These are phyloP conservation scores for Mycena latifolia DNA, from an alignment of 768 basidiomycete species.

Conservation along the genomic window DNA sequence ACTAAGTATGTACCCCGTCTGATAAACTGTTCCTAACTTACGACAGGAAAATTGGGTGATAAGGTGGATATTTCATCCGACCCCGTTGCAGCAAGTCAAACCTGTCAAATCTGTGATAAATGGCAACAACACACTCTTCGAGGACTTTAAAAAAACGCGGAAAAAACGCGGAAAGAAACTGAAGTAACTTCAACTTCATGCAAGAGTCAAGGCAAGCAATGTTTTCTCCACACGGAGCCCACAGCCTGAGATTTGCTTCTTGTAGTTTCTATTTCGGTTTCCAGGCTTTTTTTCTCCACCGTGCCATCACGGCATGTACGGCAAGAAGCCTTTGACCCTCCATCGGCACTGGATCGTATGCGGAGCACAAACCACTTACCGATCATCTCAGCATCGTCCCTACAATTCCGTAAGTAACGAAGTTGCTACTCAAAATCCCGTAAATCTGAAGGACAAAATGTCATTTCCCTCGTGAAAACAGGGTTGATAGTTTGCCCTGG, in stretches of 20 bases:
- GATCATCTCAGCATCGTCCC: neutral
- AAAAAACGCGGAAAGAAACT: neutral
- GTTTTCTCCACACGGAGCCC: neutral
- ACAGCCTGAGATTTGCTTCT: no score
- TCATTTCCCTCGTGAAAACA: neutral
- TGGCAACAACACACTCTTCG: slow-evolving; percentile 1
- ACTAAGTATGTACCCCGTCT: slow-evolving; percentile 16
- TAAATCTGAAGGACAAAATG: neutral
- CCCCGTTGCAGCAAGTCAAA: neutral
- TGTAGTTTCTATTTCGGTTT: no score
- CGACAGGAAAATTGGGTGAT: slow-evolving; percentile 11
- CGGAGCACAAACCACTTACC: slow-evolving; percentile 2
- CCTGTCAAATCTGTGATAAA: slow-evolving; percentile 27
- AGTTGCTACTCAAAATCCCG: slow-evolving; percentile 3
- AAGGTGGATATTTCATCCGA: slow-evolving; percentile 10
- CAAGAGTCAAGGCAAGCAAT: neutral
- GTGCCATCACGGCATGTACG: slow-evolving; percentile 1
- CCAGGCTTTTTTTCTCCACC: no score
- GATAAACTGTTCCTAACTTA: slow-evolving; percentile 34
- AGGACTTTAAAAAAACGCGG: no score
- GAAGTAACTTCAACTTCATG: neutral
- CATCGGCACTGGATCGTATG: slow-evolving; percentile 7
- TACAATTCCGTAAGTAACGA: slow-evolving; percentile 26
- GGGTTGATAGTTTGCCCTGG: slow-evolving; percentile 7
- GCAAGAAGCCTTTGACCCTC: neutral